Conservation (phyloP, 768 basidiomycete genomes). For the Rhodotorula graminis region DNA sequence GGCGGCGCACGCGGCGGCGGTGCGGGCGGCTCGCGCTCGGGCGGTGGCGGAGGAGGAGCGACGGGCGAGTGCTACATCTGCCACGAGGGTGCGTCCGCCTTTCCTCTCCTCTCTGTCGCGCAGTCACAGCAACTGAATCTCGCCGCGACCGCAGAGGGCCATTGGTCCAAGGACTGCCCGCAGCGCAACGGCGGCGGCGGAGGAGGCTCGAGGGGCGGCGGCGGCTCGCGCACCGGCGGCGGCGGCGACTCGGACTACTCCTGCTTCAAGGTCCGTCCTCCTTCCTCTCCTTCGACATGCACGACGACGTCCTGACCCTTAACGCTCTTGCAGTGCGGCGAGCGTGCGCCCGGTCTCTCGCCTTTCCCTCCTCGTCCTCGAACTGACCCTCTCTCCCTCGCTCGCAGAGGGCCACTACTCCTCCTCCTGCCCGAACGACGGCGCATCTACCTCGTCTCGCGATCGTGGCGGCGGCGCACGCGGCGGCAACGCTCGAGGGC, state of each 20-base stretch:
- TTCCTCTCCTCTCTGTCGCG: background rate
- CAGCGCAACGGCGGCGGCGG: background rate
- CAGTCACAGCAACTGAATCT: background rate
- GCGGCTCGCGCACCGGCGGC: background rate
- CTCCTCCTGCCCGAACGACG: slow-evolving; percentile 40
- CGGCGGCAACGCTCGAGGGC: background rate
- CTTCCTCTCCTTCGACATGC: background rate
- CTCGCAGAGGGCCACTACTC: slow-evolving; percentile 46
- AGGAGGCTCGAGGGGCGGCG: background rate
- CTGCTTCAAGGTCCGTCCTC: slow-evolving; percentile 8
- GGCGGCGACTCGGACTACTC: slow-evolving; percentile 1
- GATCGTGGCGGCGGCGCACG: background rate
- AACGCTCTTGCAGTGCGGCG: slow-evolving; percentile 1
- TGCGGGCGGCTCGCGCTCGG: background rate
- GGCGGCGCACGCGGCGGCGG: background rate
- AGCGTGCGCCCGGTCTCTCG: background rate
- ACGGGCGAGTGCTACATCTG: slow-evolving; percentile 47
- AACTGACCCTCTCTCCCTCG: background rate
- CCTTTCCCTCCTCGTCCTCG: too few species aligned
- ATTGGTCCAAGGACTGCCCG: slow-evolving; percentile 6
- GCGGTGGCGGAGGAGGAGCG: slow-evolving; percentile 21
- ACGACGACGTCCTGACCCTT: too few species aligned
- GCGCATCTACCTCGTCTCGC: background rate
- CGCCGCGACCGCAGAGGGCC: background rate
- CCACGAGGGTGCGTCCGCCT: slow-evolving; percentile 18